phyloP scores from a whole-genome alignment of 352 stramenopile species.

The Pythium grandisporangium region DNA sequence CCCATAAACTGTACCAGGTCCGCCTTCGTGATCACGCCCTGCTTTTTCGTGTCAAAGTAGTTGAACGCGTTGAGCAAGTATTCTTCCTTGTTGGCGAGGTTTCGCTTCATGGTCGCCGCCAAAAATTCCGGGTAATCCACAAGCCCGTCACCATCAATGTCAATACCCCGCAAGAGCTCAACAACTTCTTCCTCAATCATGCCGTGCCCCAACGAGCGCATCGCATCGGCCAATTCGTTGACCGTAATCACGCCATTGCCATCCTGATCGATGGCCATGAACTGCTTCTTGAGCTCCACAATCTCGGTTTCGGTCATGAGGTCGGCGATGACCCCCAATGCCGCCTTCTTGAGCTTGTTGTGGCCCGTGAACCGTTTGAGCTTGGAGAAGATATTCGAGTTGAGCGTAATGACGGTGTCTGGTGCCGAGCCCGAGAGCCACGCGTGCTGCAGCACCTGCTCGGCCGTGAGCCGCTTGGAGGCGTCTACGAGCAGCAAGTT shows the following conservation, averaged over 20 bases:
- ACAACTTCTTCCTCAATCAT: constrained; percentile 87
- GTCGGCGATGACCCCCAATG: constrained; percentile 80
- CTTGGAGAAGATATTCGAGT: constrained; percentile 79
- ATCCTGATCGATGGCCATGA: constrained; percentile 81
- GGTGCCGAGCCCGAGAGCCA: constrained; percentile 78
- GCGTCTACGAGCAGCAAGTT: constrained; percentile 91
- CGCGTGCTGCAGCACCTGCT: constrained; percentile 77
- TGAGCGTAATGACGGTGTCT: constrained; percentile 64
- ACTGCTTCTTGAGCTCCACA: constrained; percentile 80
- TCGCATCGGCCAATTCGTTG: constrained; percentile 72
- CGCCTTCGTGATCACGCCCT: constrained; percentile 78
- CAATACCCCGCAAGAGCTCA: constrained; percentile 82
- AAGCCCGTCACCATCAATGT: constrained; percentile 84
- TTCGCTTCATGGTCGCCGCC: constrained; percentile 88
- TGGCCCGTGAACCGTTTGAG: constrained; percentile 84
- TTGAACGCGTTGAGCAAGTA: constrained; percentile 87
- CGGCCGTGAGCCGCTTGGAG: constrained; percentile 87
- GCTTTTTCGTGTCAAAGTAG: constrained; percentile 86
- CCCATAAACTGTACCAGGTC: constrained; percentile 91
- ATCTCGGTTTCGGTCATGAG: constrained; percentile 79
- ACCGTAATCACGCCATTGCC: constrained; percentile 87
- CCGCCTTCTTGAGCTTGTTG: constrained; percentile 88
- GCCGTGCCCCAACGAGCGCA: constrained; percentile 73
- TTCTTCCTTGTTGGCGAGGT: constrained; percentile 79
- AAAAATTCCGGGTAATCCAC: constrained; percentile 89